These are phyloP conservation scores for Aspergillus japonicus DNA, from an alignment of 2,329 filamentous ascomycete genomes.

Conservation along the genomic window DNA sequence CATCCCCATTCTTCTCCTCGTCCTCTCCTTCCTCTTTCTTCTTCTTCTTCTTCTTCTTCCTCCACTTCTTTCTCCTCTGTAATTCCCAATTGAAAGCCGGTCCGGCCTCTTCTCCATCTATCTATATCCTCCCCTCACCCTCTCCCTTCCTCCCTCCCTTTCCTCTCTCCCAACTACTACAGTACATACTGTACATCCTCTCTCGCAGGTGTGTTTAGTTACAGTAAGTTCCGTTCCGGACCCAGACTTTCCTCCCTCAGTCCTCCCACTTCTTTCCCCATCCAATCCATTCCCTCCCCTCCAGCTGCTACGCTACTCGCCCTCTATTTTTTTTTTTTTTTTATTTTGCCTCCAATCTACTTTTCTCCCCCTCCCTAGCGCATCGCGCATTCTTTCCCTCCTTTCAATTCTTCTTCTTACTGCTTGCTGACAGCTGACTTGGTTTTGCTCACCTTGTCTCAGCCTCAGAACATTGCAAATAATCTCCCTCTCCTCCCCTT, in stretches of 20 bases:
- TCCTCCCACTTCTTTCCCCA: conserved; percentile 1
- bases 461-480: not conserved
- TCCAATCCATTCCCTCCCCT: not conserved
- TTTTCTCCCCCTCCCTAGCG: not conserved
- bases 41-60: conserved; percentile 7
- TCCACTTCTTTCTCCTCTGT: not conserved
- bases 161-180: not conserved
- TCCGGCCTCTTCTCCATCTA: not conserved
- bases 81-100: not conserved
- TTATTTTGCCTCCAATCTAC: not conserved
- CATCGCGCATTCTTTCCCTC: conserved; percentile 2
- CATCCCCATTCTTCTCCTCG: not conserved
- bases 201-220: not conserved
- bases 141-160: not conserved
- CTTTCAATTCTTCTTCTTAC: not conserved
- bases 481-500: conserved; percentile 1
- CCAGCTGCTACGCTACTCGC: no score
- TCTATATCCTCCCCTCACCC: not conserved
- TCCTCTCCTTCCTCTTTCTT: not conserved
- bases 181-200: not conserved
- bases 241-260: conserved; percentile 3
- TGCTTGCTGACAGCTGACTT: conserved; percentile 3
- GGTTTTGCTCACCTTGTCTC: conserved; percentile 4
- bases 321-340: not conserved
- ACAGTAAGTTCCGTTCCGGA: not conserved